Evolutionary conservation across 2,329 filamentous ascomycete species (phyloP).

Genomic region (Microcyclospora pomicola): DNA sequence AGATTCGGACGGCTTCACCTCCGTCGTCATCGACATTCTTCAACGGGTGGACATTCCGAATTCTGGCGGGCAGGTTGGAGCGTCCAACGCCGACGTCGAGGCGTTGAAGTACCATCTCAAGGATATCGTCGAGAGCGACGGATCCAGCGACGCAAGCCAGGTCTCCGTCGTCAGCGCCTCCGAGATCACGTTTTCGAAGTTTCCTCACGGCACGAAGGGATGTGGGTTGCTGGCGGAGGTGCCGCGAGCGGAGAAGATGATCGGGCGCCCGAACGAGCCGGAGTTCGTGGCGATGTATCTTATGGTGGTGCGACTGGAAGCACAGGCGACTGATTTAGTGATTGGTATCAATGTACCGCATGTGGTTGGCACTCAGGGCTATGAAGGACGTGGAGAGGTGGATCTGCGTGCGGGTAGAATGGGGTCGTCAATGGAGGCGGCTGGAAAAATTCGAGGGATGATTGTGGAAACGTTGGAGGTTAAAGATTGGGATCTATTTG

Average conservation of each 20-base stretch:
- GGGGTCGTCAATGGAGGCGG: slow-evolving; percentile 51
- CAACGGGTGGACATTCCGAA: slow-evolving; percentile 50
- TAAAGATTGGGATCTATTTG: slow-evolving; percentile 66
- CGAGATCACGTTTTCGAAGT: neutral
- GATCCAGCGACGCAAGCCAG: slow-evolving; percentile 10
- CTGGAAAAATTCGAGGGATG: slow-evolving; percentile 50
- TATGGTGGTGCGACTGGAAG: slow-evolving; percentile 61
- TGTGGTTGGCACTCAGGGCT: slow-evolving; percentile 58
- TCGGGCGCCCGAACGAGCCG: slow-evolving; percentile 32
- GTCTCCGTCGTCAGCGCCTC: neutral
- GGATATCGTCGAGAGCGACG: slow-evolving; percentile 29
- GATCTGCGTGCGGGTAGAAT: slow-evolving; percentile 51
- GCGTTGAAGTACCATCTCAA: slow-evolving; percentile 38
- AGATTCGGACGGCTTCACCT: slow-evolving; percentile 68
- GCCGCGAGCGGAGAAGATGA: slow-evolving; percentile 24
- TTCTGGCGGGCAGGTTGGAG: slow-evolving; percentile 20
- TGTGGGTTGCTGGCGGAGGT: slow-evolving; percentile 56
- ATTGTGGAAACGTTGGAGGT: slow-evolving; percentile 65
- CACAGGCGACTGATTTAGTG: slow-evolving; percentile 64
- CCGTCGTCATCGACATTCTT: slow-evolving; percentile 80
- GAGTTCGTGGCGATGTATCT: slow-evolving; percentile 56
- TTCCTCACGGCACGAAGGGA: slow-evolving; percentile 36
- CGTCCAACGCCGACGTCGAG: slow-evolving; percentile 47
- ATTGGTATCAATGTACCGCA: slow-evolving; percentile 83
- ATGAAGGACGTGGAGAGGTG: slow-evolving; percentile 46